Conservation (phyloP, 2,329 filamentous ascomycete genomes). For the Aureobasidium sp. region DNA sequence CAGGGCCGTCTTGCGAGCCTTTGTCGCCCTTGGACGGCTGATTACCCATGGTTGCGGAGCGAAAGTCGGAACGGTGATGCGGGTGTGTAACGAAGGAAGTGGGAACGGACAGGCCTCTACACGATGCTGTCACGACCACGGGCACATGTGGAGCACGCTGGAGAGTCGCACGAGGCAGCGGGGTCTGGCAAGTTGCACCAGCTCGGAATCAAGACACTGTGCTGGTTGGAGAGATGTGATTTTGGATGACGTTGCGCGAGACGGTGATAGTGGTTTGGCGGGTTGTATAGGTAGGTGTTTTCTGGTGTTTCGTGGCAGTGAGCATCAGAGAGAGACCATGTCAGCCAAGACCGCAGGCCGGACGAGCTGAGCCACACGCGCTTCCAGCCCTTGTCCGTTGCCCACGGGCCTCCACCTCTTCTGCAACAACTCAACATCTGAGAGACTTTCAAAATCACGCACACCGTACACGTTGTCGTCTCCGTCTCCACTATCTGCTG, state of each 20-base stretch:
- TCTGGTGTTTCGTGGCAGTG: not conserved
- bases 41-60: conserved; percentile 57
- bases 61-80: conserved; percentile 4
- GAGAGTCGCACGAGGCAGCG: not conserved
- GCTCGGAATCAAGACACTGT: not conserved
- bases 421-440: not conserved
- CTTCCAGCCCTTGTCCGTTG: not conserved
- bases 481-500: not conserved
- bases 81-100: conserved; percentile 6
- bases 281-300: not conserved
- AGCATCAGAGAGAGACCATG: not conserved
- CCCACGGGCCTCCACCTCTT: not conserved
- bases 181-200: not conserved
- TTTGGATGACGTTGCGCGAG: not conserved
- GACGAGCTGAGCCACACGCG: not conserved
- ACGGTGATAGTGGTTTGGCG: not conserved
- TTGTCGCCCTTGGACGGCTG: conserved; percentile 58
- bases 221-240: not conserved
- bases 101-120: conserved; percentile 13
- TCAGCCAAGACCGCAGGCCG: not conserved
- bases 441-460: conserved; percentile 8
- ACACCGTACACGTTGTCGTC: not conserved
- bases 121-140: conserved; percentile 46
- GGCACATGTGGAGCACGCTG: conserved; percentile 12
- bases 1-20: conserved; percentile 45